Conservation (phyloP, 768 basidiomycete species). For the Agaricus sinodeliciosus region DNA sequence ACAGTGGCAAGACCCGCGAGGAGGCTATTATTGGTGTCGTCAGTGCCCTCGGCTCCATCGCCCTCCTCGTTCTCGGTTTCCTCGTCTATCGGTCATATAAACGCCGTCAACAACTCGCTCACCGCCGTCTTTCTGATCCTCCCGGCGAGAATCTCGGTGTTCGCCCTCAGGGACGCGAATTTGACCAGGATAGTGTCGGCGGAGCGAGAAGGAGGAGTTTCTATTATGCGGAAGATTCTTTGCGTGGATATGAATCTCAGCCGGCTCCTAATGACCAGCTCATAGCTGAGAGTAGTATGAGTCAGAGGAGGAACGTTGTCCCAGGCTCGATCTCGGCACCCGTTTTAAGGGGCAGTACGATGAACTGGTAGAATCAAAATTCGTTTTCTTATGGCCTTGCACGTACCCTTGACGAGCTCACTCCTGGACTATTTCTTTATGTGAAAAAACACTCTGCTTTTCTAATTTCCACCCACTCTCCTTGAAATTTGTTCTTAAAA, state of each 20-base stretch:
- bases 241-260: slow-evolving; percentile 50
- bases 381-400: neutral
- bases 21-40: slow-evolving; percentile 92
- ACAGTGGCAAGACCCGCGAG: slow-evolving; percentile 45
- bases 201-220: slow-evolving; percentile 71
- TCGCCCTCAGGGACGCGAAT: slow-evolving; percentile 61
- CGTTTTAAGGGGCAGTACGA: slow-evolving; percentile 71
- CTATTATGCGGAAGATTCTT: slow-evolving; percentile 82
- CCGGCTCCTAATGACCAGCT: slow-evolving; percentile 7
- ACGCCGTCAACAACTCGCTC: slow-evolving; percentile 60
- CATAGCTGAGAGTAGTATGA: slow-evolving; percentile 17
- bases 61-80: slow-evolving; percentile 64
- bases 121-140: slow-evolving; percentile 64
- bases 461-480: neutral
- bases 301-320: slow-evolving; percentile 51
- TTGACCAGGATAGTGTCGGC: slow-evolving; percentile 72
- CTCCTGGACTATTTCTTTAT: neutral
- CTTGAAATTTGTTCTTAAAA: neutral
- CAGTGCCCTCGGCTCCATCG: slow-evolving; percentile 72
- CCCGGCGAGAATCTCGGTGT: slow-evolving; percentile 32
- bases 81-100: slow-evolving; percentile 66
- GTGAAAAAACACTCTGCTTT: neutral
- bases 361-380: slow-evolving; percentile 59
- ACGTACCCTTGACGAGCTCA: neutral
- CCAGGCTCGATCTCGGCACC: slow-evolving; percentile 70